phyloP scores from a whole-genome alignment of 108 stramenopile genomes.

The Cyclotella kingstonii region DNA sequence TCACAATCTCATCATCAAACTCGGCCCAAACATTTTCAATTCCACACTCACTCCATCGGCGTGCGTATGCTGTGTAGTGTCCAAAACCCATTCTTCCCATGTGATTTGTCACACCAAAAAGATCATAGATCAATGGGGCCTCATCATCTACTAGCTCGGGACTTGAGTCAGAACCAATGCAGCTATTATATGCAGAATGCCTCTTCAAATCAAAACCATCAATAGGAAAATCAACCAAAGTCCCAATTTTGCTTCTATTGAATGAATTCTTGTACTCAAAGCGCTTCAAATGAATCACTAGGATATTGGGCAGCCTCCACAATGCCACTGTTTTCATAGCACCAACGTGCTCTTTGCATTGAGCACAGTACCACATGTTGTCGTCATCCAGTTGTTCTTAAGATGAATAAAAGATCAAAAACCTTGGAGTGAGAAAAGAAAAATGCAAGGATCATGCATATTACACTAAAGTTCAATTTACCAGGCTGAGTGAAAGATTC shows the following conservation, averaged over 20 bases:
- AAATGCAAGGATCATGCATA: not conserved
- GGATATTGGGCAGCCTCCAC: conserved; percentile 90
- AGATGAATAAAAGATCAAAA: no score
- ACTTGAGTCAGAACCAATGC: not conserved
- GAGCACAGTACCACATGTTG: conserved; percentile 89
- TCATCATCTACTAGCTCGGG: conserved; percentile 49
- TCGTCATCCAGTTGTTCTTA: conserved; percentile 87
- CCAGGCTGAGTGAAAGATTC: conserved; percentile 64
- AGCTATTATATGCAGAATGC: conserved; percentile 32
- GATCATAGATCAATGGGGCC: conserved; percentile 84
- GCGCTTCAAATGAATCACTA: conserved; percentile 95
- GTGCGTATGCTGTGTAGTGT: conserved; percentile 93
- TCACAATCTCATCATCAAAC: conserved; percentile 77
- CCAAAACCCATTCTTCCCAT: conserved; percentile 95
- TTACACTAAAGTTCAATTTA: conserved; percentile 10
- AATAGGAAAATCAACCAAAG: conserved; percentile 89
- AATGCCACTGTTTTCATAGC: conserved; percentile 94
- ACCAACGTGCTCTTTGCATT: conserved; percentile 86
- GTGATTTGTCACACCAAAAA: conserved; percentile 92
- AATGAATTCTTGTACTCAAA: conserved; percentile 80
- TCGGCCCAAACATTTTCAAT: conserved; percentile 54
- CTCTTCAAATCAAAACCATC: conserved; percentile 70
- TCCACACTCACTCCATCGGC: conserved; percentile 62
- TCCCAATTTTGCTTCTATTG: conserved; percentile 77
- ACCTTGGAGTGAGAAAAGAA: not conserved